Base-by-base conservation (phyloP, 148 eudicot species). In the Dianthus caryophyllus region DNA sequence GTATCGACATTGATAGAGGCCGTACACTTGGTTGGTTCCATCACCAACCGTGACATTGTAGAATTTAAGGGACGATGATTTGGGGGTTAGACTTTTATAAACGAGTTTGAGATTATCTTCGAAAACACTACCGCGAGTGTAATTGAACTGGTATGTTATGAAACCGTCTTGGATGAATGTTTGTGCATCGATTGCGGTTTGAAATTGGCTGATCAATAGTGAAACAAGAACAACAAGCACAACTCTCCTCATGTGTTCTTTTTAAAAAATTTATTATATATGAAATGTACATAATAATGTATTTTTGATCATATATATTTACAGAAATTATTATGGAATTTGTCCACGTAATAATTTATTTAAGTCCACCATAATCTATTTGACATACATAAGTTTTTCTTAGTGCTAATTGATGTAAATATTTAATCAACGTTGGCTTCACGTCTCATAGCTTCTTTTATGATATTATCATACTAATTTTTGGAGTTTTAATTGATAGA, bases 1-100 rank as follows among this genome's bases (percentile, higher is more conserved):
- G 8, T 36, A 2, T 16, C 72, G 72, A 20, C 72, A 69, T 44
- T 56, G 72, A 18, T 18, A 58, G 29, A 57, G 51, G 10, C 72
- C 64, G n/a, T 41, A 69, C 9, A 54, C 25, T 53, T 31, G 38
- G 51, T 54, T 9, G 24, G 33, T 6, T 6, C 1, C 18, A 2
- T 56, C 59, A 9, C 76, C 76, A 9, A 11, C 18, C 0, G 58
- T 46, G 25, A 18, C 47, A 39, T 58, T 66, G 1, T 56, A 48
- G 71, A 73, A 73, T 3, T n/a, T 44, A 29, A 12, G 11, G 1
- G 57, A 17, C 2, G 69, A 33, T 16, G 69, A 48, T 38, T 72
- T 21, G 7, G 75, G 18, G 63, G 68, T 12, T 1, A 72, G 64
- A 13, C 53, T 27, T 2, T 61, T 17, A 20, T 64, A 30, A 16